A percentile compares a stretch with the other conserved stretches of the same genome.
Evolutionary conservation across 1,284 basidiomycete genomes (phyloP).

Genomic region (Fomitiporia mediterranea): DNA sequence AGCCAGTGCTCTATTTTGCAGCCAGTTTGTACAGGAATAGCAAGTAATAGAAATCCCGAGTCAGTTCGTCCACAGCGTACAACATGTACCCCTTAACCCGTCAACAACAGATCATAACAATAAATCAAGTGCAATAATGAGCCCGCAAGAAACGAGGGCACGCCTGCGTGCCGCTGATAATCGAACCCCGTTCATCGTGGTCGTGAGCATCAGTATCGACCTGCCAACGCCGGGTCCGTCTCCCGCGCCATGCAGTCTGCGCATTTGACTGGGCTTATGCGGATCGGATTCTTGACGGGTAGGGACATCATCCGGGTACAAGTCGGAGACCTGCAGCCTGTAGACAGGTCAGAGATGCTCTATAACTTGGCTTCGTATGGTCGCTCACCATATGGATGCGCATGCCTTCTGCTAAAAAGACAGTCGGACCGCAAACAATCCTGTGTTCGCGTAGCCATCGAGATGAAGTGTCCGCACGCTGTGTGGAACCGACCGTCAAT

Average conservation of each 20-base stretch:
- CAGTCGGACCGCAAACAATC: slow-evolving; percentile 64
- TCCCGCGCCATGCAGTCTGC: slow-evolving; percentile 46
- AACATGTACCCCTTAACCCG: slow-evolving; percentile 1
- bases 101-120: slow-evolving; percentile 13
- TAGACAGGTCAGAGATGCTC: neutral
- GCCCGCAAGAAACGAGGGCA: slow-evolving; percentile 1
- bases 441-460: slow-evolving; percentile 64
- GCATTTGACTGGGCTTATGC: slow-evolving; percentile 59
- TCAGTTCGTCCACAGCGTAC: slow-evolving; percentile 10
- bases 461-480: slow-evolving; percentile 67
- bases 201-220: slow-evolving; percentile 6
- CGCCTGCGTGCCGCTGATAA: slow-evolving; percentile 13
- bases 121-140: neutral
- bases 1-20: neutral
- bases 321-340: slow-evolving; percentile 55
- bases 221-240: slow-evolving; percentile 16
- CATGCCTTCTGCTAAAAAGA: slow-evolving; percentile 65
- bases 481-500: slow-evolving; percentile 75
- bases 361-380: slow-evolving; percentile 2
- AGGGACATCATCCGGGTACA: slow-evolving; percentile 66
- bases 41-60: too few species aligned
- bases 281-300: slow-evolving; percentile 69
- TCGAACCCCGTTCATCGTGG: neutral
- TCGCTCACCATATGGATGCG: slow-evolving; percentile 49
- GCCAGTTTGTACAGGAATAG: neutral